Base-by-base conservation (phyloP, 768 basidiomycete genomes). In the Suillus placidus region DNA sequence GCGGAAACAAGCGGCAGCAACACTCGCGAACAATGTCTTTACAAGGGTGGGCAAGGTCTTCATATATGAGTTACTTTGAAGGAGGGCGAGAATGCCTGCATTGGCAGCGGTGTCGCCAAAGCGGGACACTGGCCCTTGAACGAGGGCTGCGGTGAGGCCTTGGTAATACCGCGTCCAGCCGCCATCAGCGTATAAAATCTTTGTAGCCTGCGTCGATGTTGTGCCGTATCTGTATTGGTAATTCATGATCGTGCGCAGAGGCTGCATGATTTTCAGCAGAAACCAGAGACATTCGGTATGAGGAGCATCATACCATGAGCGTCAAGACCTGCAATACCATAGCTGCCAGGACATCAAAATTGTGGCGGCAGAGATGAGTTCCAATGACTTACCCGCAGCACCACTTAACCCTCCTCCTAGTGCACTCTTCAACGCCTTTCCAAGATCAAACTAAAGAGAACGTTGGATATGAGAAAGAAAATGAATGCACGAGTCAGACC, bases 71-170 rank as follows among this genome's bases (percentile, higher is more conserved):
- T 97, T 92, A 6, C 89, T 90, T 65, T 90, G 78, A 32, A 98
- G 82, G 3, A 98, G 82, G 1, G 94, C 95, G 26, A 97, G 83
- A 66, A 97, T 94, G 10, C 95, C 96, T 0, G 85, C 93, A 74
- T 98, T 97, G 26, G 96, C 94, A 1, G 94, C 94, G 3, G 97
- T 98, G 77, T 99, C 97, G 0, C 95, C 95, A 74, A 99, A 98
- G 14, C 97, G 88, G 5, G 91, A 82, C 10, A 91, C 81, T 0
- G 91, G 91, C 52, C 91, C 96, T 78, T 93, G 96, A 60, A 99
- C 70, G 64, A 96, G 87, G 1, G 96, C 97, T 1, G 95, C 92
- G 0, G 76, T 72, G 42, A 99, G 84, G 7, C 97, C 97, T 69
- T 93, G 89, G 76, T 97, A 99, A 77, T 91, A 97, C 51, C 96